Percentiles rank a stretch among this genome's conserved stretches.
Evolutionary conservation across 176 grass and related monocot species (phyloP).

Genomic region (Typha latifolia): DNA sequence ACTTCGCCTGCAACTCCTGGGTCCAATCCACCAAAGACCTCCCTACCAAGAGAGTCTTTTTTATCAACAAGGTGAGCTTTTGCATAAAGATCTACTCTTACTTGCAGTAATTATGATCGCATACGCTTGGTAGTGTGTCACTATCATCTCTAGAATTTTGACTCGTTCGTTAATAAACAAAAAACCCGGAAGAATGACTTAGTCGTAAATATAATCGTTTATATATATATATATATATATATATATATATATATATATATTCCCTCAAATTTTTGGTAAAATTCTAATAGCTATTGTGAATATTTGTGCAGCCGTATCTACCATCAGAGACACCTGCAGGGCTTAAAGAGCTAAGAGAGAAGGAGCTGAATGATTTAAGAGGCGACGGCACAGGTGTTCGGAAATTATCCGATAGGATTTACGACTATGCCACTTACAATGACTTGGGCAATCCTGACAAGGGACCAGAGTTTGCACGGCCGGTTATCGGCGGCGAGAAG

Average conservation of each 20-base stretch:
- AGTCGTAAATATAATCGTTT: no score
- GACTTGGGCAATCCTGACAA: conserved; percentile 91
- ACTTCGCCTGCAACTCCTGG: conserved; percentile 90
- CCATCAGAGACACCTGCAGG: conserved; percentile 74
- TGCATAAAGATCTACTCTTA: neutral
- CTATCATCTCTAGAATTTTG: no score
- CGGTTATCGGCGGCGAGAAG: conserved; percentile 64
- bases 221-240: no score
- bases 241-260: no score
- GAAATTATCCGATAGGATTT: conserved; percentile 70
- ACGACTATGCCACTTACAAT: conserved; percentile 84
- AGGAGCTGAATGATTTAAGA: conserved; percentile 63
- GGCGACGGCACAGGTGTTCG: conserved; percentile 73
- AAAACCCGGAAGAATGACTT: no score
- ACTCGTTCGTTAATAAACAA: no score
- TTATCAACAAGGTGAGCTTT: conserved; percentile 73
- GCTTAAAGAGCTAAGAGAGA: conserved; percentile 61
- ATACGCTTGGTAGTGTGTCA: no score
- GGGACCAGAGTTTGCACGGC: conserved; percentile 55
- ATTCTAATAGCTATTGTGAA: no score
- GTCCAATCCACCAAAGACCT: conserved; percentile 67
- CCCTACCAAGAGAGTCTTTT: conserved; percentile 64
- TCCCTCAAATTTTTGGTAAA: neutral
- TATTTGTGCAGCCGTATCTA: conserved; percentile 74
- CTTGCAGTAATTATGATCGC: no score